These are phyloP conservation scores for Pugionium cornutum DNA, from an alignment of 345 rosid genomes.

Conservation along the genomic window DNA sequence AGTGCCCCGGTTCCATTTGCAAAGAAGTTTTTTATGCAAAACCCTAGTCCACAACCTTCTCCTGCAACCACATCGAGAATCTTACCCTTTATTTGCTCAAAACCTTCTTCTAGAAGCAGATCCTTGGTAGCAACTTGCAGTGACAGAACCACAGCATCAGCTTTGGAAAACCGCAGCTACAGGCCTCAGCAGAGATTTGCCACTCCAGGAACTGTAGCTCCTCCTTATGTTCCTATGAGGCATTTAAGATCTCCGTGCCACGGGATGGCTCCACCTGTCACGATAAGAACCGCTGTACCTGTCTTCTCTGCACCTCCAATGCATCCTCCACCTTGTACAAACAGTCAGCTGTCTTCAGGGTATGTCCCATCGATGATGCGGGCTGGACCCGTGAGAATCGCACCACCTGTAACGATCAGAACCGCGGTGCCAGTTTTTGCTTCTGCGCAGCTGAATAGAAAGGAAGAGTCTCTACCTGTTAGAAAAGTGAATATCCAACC, in stretches of 20 bases:
- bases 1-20: slow-evolving; percentile 63
- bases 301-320: slow-evolving; percentile 83
- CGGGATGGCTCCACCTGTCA: slow-evolving; percentile 85
- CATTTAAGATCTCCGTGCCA: slow-evolving; percentile 59
- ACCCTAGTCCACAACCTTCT: slow-evolving; percentile 72
- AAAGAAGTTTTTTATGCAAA: slow-evolving; percentile 62
- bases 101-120: slow-evolving; percentile 60
- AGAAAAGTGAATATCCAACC: slow-evolving; percentile 46
- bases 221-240: slow-evolving; percentile 78
- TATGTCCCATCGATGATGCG: slow-evolving; percentile 46
- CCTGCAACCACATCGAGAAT: slow-evolving; percentile 76
- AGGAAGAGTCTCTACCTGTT: slow-evolving; percentile 38
- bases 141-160: slow-evolving; percentile 28
- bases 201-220: slow-evolving; percentile 72
- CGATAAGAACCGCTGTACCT: slow-evolving; percentile 71
- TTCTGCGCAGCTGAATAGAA: slow-evolving; percentile 39
- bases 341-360: slow-evolving; percentile 47
- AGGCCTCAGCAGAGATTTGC: slow-evolving; percentile 60
- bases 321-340: slow-evolving; percentile 52
- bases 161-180: slow-evolving; percentile 47
- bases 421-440: slow-evolving; percentile 72
- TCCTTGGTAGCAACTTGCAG: slow-evolving; percentile 26
- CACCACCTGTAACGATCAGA: slow-evolving; percentile 75
- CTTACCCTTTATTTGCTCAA: slow-evolving; percentile 85
- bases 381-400: slow-evolving; percentile 47